Percentiles rank a stretch among this genome's conserved stretches.
Conservation (phyloP, 2,329 filamentous ascomycete genomes). For the Fragosphaeria purpurea region DNA sequence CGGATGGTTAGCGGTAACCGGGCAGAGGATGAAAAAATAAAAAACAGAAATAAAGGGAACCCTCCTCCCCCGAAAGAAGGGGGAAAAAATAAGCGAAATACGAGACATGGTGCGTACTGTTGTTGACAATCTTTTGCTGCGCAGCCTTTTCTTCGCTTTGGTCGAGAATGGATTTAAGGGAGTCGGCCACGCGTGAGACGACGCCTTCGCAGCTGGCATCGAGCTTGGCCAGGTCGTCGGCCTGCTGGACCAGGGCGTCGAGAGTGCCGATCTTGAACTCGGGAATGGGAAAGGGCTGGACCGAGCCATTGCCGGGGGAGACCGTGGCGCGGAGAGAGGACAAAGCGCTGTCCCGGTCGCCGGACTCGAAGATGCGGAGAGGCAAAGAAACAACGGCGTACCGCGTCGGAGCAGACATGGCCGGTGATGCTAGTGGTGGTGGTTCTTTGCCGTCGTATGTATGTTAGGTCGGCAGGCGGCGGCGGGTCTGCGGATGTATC, state of each 20-base stretch:
- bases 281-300: constrained; percentile 71
- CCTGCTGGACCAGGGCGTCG: constrained; percentile 89
- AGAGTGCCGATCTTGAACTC: constrained; percentile 97
- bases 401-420: constrained; percentile 41
- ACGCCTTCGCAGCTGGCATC: constrained; percentile 70
- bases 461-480: too few species aligned
- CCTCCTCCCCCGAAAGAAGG: too few species aligned
- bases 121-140: constrained; percentile 87
- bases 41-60: background rate
- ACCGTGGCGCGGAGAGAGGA: constrained; percentile 64
- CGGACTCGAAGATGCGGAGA: constrained; percentile 71
- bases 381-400: constrained; percentile 90
- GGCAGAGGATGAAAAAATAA: background rate
- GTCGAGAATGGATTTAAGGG: constrained; percentile 70
- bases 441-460: background rate
- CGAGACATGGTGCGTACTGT: constrained; percentile 52
- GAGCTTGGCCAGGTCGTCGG: constrained; percentile 87
- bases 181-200: constrained; percentile 80
- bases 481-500: too few species aligned
- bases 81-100: background rate
- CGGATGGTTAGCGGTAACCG: background rate
- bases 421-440: constrained; percentile 9
- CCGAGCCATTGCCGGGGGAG: constrained; percentile 62
- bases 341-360: constrained; percentile 72
- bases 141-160: constrained; percentile 73